phyloP scores from a whole-genome alignment of 1,284 basidiomycete genomes.

The Marasmius fiardii region DNA sequence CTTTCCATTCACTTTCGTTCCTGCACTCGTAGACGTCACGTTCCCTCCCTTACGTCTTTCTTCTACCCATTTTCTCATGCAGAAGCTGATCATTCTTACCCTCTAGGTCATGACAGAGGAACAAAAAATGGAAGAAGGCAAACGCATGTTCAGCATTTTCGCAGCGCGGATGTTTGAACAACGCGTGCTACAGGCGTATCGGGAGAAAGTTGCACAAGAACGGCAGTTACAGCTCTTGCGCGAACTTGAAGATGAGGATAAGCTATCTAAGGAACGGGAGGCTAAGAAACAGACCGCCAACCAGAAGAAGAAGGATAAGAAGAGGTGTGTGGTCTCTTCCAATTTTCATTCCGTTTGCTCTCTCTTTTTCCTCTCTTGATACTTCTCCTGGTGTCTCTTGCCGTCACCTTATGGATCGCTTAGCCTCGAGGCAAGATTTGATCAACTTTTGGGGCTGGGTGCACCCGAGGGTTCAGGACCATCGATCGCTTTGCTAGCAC shows the following conservation, averaged over 20 bases:
- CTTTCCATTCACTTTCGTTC: too few relatives aligned
- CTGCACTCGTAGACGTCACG: neutral
- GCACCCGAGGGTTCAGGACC: too few relatives aligned
- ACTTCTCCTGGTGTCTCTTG: too few relatives aligned
- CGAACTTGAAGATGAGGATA: constrained; percentile 89
- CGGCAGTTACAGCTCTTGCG: constrained; percentile 83
- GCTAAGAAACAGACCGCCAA: constrained; percentile 95
- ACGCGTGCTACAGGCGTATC: constrained; percentile 89
- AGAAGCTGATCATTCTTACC: constrained; percentile 10
- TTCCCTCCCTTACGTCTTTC: neutral
- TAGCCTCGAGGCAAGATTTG: too few relatives aligned
- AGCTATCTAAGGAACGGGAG: constrained; percentile 77
- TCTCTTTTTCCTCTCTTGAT: neutral
- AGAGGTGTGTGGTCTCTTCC: constrained; percentile 51
- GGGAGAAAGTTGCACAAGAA: constrained; percentile 83
- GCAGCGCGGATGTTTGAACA: constrained; percentile 99
- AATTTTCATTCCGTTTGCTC: constrained; percentile 1
- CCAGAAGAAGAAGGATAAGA: constrained; percentile 99
- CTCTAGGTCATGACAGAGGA: constrained; percentile 77
- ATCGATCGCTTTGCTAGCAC: neutral
- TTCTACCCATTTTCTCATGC: neutral
- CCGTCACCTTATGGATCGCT: too few relatives aligned
- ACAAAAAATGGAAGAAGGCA: constrained; percentile 98
- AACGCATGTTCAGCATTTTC: constrained; percentile 99
- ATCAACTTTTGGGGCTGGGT: too few relatives aligned